These are phyloP conservation scores for Saposhnikovia divaricata DNA, from an alignment of 129 eudicot species.

Conservation along the genomic window DNA sequence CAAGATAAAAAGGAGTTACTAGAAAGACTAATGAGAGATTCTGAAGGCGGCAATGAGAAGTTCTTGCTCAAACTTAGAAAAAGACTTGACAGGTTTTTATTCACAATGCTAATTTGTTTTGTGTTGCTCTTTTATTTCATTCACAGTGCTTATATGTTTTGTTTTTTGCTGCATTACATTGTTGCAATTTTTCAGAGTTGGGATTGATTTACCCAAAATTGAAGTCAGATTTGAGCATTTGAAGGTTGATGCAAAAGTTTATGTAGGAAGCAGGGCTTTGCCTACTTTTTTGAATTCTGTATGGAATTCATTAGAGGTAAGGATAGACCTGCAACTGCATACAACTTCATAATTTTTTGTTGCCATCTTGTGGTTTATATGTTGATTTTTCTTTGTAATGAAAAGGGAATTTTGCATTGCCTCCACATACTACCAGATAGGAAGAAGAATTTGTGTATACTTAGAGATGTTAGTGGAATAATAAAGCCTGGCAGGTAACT, in stretches of 20 bases:
- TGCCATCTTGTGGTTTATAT: neutral
- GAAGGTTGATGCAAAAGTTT: slow-evolving; percentile 51
- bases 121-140: neutral
- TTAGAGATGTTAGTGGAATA: slow-evolving; percentile 2
- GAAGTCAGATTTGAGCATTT: slow-evolving; percentile 73
- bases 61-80: slow-evolving; percentile 52
- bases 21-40: slow-evolving; percentile 50
- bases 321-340: neutral
- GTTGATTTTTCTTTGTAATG: neutral
- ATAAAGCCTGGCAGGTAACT: slow-evolving; percentile 5
- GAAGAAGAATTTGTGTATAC: neutral
- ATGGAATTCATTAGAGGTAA: slow-evolving; percentile 48
- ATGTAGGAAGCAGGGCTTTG: slow-evolving; percentile 62
- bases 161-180: neutral
- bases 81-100: slow-evolving; percentile 42
- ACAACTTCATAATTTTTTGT: neutral
- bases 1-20: slow-evolving; percentile 39
- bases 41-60: slow-evolving; percentile 56
- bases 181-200: slow-evolving; percentile 37
- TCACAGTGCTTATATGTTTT: neutral
- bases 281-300: slow-evolving; percentile 62
- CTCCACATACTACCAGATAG: slow-evolving; percentile 43
- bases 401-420: slow-evolving; percentile 35
- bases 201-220: slow-evolving; percentile 60
- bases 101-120: neutral